A percentile compares a stretch with the other conserved stretches of the same genome.
phyloP scores from a whole-genome alignment of 2,329 filamentous ascomycete genomes.

The Periconia digitata region DNA sequence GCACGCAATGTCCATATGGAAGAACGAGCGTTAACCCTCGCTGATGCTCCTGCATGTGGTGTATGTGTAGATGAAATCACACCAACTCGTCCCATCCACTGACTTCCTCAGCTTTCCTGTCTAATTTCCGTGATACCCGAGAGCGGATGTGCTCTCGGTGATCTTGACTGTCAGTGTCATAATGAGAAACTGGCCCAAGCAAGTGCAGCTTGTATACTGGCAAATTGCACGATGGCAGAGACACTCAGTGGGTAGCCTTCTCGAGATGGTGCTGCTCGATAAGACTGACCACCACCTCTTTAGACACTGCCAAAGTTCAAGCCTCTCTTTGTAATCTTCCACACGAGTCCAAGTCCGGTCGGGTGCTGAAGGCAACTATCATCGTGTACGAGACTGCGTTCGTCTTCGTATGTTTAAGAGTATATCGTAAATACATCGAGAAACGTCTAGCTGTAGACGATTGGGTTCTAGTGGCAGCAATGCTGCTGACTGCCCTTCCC shows the following conservation, averaged over 20 bases:
- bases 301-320: constrained; percentile 23
- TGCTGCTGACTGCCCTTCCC: constrained; percentile 20
- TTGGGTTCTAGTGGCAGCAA: constrained; percentile 17
- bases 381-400: constrained; percentile 16
- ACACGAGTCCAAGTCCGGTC: constrained; percentile 13
- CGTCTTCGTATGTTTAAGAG: constrained; percentile 14
- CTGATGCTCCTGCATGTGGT: constrained; percentile 22
- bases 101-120: constrained; percentile 16
- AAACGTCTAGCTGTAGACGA: constrained; percentile 22
- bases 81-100: background rate
- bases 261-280: background rate
- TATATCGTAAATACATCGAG: constrained; percentile 16
- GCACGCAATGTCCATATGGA: background rate
- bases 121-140: constrained; percentile 14
- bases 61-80: constrained; percentile 7
- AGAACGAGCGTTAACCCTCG: constrained; percentile 10
- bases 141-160: constrained; percentile 16
- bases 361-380: constrained; percentile 11
- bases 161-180: constrained; percentile 20
- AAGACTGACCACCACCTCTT: background rate
- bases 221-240: constrained; percentile 27
- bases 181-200: constrained; percentile 7
- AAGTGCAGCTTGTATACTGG: constrained; percentile 17
- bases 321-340: constrained; percentile 21
- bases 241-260: constrained; percentile 5